Percentiles rank a stretch among this genome's conserved stretches.
Conservation (phyloP, 2,329 filamentous ascomycete species). For the Cordyceps cicadae region DNA sequence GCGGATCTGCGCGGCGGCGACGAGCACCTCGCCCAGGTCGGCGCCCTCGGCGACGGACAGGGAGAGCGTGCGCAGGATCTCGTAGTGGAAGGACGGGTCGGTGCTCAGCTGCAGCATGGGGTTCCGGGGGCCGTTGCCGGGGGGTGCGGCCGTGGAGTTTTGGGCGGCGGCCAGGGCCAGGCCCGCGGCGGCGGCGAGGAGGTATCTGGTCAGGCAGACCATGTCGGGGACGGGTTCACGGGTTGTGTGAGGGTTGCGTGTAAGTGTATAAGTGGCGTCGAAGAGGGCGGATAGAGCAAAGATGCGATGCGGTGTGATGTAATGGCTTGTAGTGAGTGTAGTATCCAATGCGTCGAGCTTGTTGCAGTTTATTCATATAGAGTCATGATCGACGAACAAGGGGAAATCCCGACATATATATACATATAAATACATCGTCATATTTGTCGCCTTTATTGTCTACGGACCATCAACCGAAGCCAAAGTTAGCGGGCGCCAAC, state of each 20-base stretch:
- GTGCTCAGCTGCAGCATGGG: slow-evolving; percentile 17
- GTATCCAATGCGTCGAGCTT: too few species aligned
- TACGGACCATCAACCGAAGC: neutral
- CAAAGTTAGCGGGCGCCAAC: neutral
- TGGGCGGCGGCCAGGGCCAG: slow-evolving; percentile 2
- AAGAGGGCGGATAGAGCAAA: too few species aligned
- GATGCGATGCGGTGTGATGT: too few species aligned
- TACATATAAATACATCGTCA: neutral
- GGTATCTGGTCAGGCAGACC: neutral
- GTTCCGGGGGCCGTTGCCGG: neutral
- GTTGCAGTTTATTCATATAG: neutral
- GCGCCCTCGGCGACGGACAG: slow-evolving; percentile 19
- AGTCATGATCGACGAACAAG: neutral
- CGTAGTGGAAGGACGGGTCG: slow-evolving; percentile 19
- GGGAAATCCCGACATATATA: neutral
- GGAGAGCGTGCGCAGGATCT: slow-evolving; percentile 19
- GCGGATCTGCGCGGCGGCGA: slow-evolving; percentile 20
- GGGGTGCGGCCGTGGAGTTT: neutral
- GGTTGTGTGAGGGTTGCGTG: neutral
- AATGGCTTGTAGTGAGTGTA: too few species aligned
- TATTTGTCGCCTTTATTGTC: neutral
- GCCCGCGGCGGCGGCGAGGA: neutral
- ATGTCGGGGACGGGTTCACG: neutral
- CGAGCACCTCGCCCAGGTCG: slow-evolving; percentile 26
- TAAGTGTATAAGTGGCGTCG: neutral